These are phyloP conservation scores for Penicillium sp. DNA, from an alignment of 2,329 filamentous ascomycete species.

Conservation along the genomic window DNA sequence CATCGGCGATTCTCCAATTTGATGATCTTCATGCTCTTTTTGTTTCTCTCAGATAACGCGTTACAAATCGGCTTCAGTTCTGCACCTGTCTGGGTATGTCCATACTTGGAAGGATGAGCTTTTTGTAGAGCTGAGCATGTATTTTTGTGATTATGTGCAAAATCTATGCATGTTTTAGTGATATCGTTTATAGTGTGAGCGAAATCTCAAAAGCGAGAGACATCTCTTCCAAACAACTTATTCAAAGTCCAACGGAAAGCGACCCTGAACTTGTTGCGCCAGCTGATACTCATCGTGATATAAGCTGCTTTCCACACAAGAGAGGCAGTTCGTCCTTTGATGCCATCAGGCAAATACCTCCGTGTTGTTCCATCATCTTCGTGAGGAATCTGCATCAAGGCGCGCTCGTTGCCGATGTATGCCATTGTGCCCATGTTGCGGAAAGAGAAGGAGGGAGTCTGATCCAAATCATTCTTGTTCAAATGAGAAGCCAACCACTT, in stretches of 20 bases:
- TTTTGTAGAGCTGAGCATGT: not conserved
- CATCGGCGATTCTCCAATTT: conserved; percentile 13
- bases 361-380: conserved; percentile 19
- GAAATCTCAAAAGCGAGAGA: conserved; percentile 42
- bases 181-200: not conserved
- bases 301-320: conserved; percentile 50
- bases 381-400: conserved; percentile 55
- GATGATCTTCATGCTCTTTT: conserved; percentile 17
- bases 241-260: conserved; percentile 47
- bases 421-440: conserved; percentile 61
- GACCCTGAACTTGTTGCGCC: conserved; percentile 47
- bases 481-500: conserved; percentile 58
- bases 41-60: conserved; percentile 9
- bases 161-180: not conserved
- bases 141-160: not conserved
- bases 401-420: conserved; percentile 60
- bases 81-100: not conserved
- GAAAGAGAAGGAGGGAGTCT: conserved; percentile 52
- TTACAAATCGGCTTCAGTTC: not conserved
- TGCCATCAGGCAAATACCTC: conserved; percentile 36
- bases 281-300: conserved; percentile 50
- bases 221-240: conserved; percentile 46
- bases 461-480: conserved; percentile 50
- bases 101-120: not conserved
- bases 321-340: conserved; percentile 44